Base-by-base conservation (phyloP, 1,139 yeast species). In the Debaryomycetaceae sp. region DNA sequence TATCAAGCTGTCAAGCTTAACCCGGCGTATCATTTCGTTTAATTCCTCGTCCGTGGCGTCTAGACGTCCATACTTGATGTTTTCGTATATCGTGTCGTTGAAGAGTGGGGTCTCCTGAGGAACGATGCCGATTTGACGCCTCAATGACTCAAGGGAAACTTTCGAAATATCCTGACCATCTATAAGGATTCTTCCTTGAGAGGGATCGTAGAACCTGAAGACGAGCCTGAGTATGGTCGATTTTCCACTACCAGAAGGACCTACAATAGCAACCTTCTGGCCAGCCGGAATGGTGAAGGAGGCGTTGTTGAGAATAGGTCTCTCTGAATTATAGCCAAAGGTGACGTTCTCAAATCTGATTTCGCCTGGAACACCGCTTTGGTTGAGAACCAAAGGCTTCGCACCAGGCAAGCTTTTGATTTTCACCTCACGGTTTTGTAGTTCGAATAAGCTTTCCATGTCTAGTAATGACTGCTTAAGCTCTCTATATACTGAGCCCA, bases 61-160 rank as follows among this genome's bases (percentile, higher is more conserved):
- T 41, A 91, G 72, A 38, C 88, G 72, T 29, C 99, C 99, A 65
- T 90, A 93, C 45, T 95, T 74, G 39, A 93, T 83, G 60, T 93
- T 93, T 60, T 91, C 96, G 60, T 83, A 65, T 42, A 93, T 88
- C 1, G 96, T 80, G 50, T 91, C 97, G 60, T 93, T 95, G 69
- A 93, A 93, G 44, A 93, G 69, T 4, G 99, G 99, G 0, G 98
- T 91, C 54, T 93, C 99, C 64, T 93, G 99, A 1, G 99, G 99
- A 2, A 93, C 99, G 24, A 93, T 95, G 31, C 98, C 99, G 50
- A 93, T 80, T 6, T 80, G 69, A 44, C 65, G 69, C 52, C 99
- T 75, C 44, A 95, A 72, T 6, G 93, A 81, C 43, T 87, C 93
- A 42, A 95, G 62, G 36, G 84, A 84, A 38, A 91, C 83, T 44